These are phyloP conservation scores for Orbilia oligospora DNA, from an alignment of 2,329 filamentous ascomycete species.

Conservation along the genomic window DNA sequence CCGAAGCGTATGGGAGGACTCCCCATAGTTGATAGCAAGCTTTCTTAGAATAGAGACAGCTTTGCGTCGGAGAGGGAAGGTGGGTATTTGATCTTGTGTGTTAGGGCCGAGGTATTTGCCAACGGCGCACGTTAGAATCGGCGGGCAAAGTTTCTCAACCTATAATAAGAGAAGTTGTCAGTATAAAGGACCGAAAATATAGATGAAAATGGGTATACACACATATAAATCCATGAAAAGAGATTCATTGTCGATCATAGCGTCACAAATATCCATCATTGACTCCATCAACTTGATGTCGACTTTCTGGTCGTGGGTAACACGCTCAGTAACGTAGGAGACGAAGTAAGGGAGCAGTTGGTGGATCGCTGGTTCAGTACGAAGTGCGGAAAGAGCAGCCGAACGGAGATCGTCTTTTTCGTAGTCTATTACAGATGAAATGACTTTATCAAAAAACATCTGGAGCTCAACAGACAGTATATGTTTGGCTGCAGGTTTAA, in stretches of 20 bases:
- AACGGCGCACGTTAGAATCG: constrained; percentile 91
- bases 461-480: constrained; percentile 95
- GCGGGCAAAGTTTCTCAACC: constrained; percentile 80
- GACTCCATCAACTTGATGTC: constrained; percentile 89
- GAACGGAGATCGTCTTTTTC: constrained; percentile 87
- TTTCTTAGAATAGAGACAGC: constrained; percentile 84
- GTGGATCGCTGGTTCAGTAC: constrained; percentile 91
- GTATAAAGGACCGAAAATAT: not conserved
- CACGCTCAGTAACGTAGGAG: constrained; percentile 94
- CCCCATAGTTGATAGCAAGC: constrained; percentile 84
- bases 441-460: constrained; percentile 96
- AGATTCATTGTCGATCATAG: constrained; percentile 84
- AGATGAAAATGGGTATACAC: constrained; percentile 64
- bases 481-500: constrained; percentile 95
- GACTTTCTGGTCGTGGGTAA: constrained; percentile 87
- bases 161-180: constrained; percentile 61
- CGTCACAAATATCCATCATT: constrained; percentile 90
- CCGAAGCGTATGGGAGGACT: constrained; percentile 84
- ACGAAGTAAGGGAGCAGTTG: constrained; percentile 97
- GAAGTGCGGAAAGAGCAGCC: constrained; percentile 86
- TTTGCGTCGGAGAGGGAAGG: constrained; percentile 85
- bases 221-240: constrained; percentile 81
- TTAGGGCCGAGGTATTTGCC: constrained; percentile 78
- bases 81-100: constrained; percentile 64
- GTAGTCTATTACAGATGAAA: constrained; percentile 87